Base-by-base conservation (phyloP, 306 rosid genomes). In the Neltuma alba region DNA sequence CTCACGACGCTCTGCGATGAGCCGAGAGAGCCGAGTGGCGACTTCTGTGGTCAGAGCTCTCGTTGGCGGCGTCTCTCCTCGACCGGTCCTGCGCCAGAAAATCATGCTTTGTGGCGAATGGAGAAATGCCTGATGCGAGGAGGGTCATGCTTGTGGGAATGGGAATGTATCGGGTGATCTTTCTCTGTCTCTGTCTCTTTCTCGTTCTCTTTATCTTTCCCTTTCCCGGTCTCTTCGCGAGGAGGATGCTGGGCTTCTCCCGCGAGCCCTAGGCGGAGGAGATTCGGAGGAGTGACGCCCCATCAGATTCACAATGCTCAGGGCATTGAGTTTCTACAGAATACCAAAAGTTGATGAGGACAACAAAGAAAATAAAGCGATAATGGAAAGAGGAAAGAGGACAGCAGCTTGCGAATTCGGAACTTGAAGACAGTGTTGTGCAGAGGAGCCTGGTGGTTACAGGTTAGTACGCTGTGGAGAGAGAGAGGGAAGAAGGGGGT, bases 151-250 rank as follows among this genome's bases (percentile, higher is more conserved):
- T 69, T 81, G 23, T 38, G 81, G 18, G 86, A 74, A 66, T 79
- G 79, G 7, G 86, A 78, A 76, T 72, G 71, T 83, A 15, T 85
- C 88, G 2, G 90, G 90, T 0, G 87, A 83, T 76, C 71, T 36
- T 18, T 65, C 47, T 63, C 88, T 74, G 15, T 31, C 34, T 44
- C 36, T 58, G 1, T 30, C 67, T 34, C n/a, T 61, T 31, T 62
- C 63, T 25, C 63, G 23, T 4, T 57, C 36, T 77, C 88, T 54
- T 34, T 21, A 25, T 50, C 70, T 8, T 1, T 65, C 71, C 28
- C 16, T 66, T 36, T 65, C 47, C 5, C 71, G 25, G 5, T 66
- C 27, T 78, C 84, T 77, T 57, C 74, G 80, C 2, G 92, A 78
- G 14, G 90, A 82, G n/a, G 86, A 82, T 18, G 2, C 30, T 4